A percentile compares a stretch with the other conserved stretches of the same genome.
Evolutionary conservation across 495 filamentous ascomycete genomes (phyloP).

Genomic region (Entonaema liquescens): DNA sequence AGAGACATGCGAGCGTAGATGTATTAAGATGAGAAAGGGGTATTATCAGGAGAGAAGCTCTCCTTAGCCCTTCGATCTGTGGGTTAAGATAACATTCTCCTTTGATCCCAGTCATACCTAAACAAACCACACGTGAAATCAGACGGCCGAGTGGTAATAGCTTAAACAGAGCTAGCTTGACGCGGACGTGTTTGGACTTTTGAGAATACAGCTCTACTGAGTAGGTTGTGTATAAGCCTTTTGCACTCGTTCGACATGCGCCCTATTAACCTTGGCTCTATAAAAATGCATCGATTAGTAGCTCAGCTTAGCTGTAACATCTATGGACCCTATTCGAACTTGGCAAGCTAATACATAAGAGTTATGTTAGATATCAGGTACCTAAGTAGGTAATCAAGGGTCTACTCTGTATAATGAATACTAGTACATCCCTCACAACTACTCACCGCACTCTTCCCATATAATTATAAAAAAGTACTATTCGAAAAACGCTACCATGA

Average conservation of each 20-base stretch:
- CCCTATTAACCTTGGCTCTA: neutral
- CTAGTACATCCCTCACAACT: neutral
- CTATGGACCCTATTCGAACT: neutral
- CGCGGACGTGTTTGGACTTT: neutral
- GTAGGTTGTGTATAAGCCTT: neutral
- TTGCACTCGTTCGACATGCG: neutral
- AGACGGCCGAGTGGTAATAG: neutral
- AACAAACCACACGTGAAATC: neutral
- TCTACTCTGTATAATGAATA: neutral
- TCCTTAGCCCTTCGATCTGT: neutral
- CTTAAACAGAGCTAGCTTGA: neutral
- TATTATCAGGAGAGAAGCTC: neutral
- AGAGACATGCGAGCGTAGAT: neutral
- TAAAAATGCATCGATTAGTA: neutral
- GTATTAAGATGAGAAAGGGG: neutral
- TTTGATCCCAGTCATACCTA: neutral
- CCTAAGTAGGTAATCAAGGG: neutral
- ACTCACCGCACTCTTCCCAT: neutral
- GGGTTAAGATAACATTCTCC: neutral
- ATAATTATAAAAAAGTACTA: neutral
- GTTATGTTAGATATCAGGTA: neutral
- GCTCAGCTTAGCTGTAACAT: neutral
- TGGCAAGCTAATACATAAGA: neutral
- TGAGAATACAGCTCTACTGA: neutral
- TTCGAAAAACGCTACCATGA: conserved; percentile 43